Base-by-base conservation (phyloP, 225 moss, liverwort and hornwort species). In the Climacium dendroides region DNA sequence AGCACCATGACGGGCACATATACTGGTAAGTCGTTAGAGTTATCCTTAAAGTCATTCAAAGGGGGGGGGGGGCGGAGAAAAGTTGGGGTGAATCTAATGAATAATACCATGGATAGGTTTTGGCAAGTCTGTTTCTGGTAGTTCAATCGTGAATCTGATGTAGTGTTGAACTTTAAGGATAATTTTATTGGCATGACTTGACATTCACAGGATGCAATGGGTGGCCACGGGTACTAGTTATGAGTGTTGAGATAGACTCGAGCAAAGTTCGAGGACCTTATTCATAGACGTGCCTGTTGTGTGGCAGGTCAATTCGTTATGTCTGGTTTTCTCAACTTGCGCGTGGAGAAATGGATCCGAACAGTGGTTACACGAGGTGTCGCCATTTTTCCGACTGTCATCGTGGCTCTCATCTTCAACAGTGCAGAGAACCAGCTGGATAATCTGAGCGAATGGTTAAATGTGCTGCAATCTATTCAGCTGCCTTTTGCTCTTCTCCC, bases 1-100 rank as follows among this genome's bases (percentile, higher is more conserved):
- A 96, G 96, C 91, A 97, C 97, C n/a, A 95, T 97, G 97, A 97
- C 97, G 11, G 97, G 97, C 90, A 97, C 97, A 62, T 97, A 97
- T 82, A 93, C 97, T 34, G 93, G 93, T 91, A 90, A 73, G 89
- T 39, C 58, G 39, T 74, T 41, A 39, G 54, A 83, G 55, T 83
- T 69, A 29, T 69, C 62, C 19, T 61, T 54, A 5, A 23, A 52
- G 48, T 85, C 52, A 52, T 39, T 76, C 29, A 29, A 61, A 50
- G 28, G 4, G 60, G 47, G 26, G 3, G 11, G 19, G 14, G 18
- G 54, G 77, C 41, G 39, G 41, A 85, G 54, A 77, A 64, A 29
- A 53, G 17, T 64, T 37, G 62, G 61, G 30, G 52, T 76, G 53
- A 64, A 53, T 85, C 20, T 41, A 50, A 23, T 53, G 52, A 62